Evolutionary conservation across 2,329 filamentous ascomycete species (phyloP), one percentile per base, ranked within the genome.

Genomic region (Didymella lethalis): DNA sequence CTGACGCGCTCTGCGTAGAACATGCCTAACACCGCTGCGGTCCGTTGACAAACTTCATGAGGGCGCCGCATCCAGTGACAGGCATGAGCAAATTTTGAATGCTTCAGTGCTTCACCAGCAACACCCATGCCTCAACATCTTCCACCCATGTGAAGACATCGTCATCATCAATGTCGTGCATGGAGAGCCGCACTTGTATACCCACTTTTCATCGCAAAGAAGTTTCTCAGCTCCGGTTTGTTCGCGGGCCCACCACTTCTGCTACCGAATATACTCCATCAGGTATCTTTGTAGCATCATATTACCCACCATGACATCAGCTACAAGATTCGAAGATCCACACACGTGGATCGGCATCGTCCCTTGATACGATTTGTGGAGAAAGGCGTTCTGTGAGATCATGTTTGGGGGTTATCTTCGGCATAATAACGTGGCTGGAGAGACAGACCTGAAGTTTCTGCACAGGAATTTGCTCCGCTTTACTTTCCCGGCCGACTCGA

Each of bases 191-290:
- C 50, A 50, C 14, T 32, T 5, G 34, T 26, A 48, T 47, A 29
- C 23, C 56, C 57, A 60, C 57, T 52, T 56, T 60, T 45, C 51
- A 51, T 55, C 51, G 51, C 51, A 60, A 44, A 55, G 52, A 52
- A 48, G 51, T 56, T 56, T 52, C 26, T 52, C 57, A 60, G 57
- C 51, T 59, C 57, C 57, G 57, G 52, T 48, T 60, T 56, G 47
- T 56, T 60, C 48, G 47, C 52, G 57, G 57, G 57, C 57, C 57
- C 57, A 52, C 51, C 20, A 8, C 12, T 31, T 14, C 47, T 51
- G 36, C 43, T 43, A 44, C 46, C 57, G 31, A 48, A 44, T 4
- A 40, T 60, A 43, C 57, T 34, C 43, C 48, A 45, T 48, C 40
- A 36, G 28, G 56, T 32, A 54, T 28, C 11, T 54, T 50, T 46